Base-by-base conservation (phyloP, 2,329 filamentous ascomycete genomes). In the Keithomyces neogunnii region DNA sequence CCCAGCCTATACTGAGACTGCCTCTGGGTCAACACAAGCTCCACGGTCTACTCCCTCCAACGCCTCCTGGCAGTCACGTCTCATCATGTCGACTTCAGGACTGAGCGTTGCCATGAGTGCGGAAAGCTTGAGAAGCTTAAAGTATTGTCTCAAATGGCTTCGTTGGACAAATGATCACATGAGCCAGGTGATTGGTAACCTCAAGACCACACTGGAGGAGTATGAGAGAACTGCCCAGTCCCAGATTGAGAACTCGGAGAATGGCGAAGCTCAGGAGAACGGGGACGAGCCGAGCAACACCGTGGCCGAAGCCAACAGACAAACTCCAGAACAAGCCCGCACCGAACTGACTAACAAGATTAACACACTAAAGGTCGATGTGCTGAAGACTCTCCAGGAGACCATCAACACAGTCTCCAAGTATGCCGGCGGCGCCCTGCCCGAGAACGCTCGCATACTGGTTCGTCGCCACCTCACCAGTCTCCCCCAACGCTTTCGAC, bases 61-160 rank as follows among this genome's bases (percentile, higher is more conserved):
- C 19, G 62, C 61, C 26, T 64, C 75, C 62, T 95, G 90, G 89
- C 88, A 88, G 55, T 88, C 87, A 9, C 84, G 90, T 11, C 74
- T 96, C 19, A 87, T 96, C 58, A 88, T 95, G 65, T 91, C 89
- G 4, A 96, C 92, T 0, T 95, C 90, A 1, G 92, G 90, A 0
- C 77, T 97, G 1, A 90, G 90, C 56, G 85, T 95, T 13, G 90
- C 93, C 1, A 89, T 99, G 78, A 95, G 87, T 61, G 86, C 95
- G 19, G 86, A 93, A 62, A 95, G 89, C 28, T 72, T 96, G 7
- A 81, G 84, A 48, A 93, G 86, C 55, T 73, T 99, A 42, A 89
- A 88, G 60, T 92, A 89, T 60, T 96, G 91, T 56, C 73, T 97
- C 2, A 78, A 79, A 29, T 88, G 90, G 77, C 73, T 97, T 45